These are phyloP conservation scores for Russula abietina DNA, from an alignment of 768 basidiomycete species.

Conservation along the genomic window DNA sequence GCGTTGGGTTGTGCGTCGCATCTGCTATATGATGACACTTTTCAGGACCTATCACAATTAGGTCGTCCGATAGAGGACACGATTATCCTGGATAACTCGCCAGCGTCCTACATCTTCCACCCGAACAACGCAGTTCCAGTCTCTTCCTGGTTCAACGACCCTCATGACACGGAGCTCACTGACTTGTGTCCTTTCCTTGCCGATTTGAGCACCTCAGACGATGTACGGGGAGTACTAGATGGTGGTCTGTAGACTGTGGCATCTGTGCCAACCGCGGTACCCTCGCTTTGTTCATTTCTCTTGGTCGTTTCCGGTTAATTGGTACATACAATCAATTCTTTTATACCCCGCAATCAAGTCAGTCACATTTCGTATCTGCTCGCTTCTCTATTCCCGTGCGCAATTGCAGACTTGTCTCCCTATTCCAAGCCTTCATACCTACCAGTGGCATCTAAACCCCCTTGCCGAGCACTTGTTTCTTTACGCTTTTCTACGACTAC, in stretches of 20 bases:
- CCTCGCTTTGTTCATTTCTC: conserved; percentile 19
- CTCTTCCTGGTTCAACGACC: conserved; percentile 99
- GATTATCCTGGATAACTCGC: conserved; percentile 98
- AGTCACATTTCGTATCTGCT: conserved; percentile 25
- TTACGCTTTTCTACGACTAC: not conserved
- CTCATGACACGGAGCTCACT: conserved; percentile 95
- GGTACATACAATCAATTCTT: conserved; percentile 27
- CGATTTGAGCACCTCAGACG: conserved; percentile 78
- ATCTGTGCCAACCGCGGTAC: conserved; percentile 8
- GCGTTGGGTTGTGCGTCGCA: not conserved
- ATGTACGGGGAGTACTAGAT: conserved; percentile 88
- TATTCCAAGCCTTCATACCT: conserved; percentile 1
- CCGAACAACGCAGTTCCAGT: conserved; percentile 99
- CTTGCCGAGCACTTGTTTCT: not conserved
- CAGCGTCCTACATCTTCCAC: conserved; percentile 98
- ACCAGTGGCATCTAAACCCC: conserved; percentile 1
- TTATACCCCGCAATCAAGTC: conserved; percentile 27
- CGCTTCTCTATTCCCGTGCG: conserved; percentile 8
- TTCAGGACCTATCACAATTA: conserved; percentile 91
- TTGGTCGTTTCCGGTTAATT: conserved; percentile 25
- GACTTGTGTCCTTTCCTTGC: conserved; percentile 92
- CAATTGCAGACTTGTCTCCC: conserved; percentile 13
- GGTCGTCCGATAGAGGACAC: conserved; percentile 90
- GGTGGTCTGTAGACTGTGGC: conserved; percentile 54
- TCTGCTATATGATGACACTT: not conserved